Evolutionary conservation across 2,329 filamentous ascomycete species (phyloP).

Genomic region (Cytospora chrysosperma): DNA sequence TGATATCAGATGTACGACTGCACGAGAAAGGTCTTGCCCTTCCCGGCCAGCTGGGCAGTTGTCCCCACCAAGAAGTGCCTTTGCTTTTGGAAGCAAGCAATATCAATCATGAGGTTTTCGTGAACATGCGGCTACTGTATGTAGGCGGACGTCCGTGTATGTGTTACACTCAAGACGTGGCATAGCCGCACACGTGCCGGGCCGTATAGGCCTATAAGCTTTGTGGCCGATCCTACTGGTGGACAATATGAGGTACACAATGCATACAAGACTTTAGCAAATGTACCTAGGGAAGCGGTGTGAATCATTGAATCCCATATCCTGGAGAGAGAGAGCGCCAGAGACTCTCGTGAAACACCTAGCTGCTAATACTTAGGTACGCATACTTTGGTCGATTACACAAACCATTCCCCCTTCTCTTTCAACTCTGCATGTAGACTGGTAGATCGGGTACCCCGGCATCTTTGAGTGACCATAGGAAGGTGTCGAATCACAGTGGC

Average conservation of each 20-base stretch:
- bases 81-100: not conserved
- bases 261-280: not conserved
- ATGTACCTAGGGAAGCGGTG: not conserved
- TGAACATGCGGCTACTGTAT: not conserved
- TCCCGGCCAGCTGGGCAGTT: not conserved
- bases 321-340: too few species aligned
- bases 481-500: not conserved
- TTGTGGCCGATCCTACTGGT: not conserved
- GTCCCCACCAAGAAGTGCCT: not conserved
- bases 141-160: not conserved
- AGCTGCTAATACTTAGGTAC: too few species aligned
- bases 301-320: too few species aligned
- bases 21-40: not conserved
- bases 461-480: not conserved
- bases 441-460: not conserved
- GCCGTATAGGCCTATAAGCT: too few species aligned
- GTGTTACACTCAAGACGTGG: not conserved
- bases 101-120: not conserved
- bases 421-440: too few species aligned
- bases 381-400: not conserved
- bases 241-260: not conserved
- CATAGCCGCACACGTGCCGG: too few species aligned
- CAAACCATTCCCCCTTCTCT: not conserved
- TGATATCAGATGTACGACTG: slow-evolving; percentile 2
- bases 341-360: too few species aligned